Base-by-base conservation (phyloP, 2,329 filamentous ascomycete species). In the Aspergillus aculeatus region DNA sequence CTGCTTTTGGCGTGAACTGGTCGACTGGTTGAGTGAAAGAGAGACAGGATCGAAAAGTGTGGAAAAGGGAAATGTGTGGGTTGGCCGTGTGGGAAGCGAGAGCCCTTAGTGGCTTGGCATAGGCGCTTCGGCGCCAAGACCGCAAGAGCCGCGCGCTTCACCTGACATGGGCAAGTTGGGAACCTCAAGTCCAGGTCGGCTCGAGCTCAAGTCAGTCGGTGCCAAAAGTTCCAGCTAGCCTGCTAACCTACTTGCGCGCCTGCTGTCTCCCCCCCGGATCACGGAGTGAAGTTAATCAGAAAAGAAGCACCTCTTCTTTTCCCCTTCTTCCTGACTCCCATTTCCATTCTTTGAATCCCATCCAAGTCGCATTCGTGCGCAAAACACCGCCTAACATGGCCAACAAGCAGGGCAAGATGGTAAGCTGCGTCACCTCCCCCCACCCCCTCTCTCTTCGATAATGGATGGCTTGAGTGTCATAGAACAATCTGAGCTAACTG, bases 391-490 rank as follows among this genome's bases (percentile, higher is more conserved):
- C 65, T 62, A 68, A 49, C 75, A 87, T 78, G 87, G 72, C 78
- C 64, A 94, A 96, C 86, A 96, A 96, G 81, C 93, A 97, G 81
- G 95, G 95, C 81, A 98, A 99, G 86, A 98, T 99, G 95, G 95
- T 98, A 83, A 85, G 91, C 88, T 59, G 50, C 59, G 53, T 56
- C 51, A 11, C 61, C 29, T 29, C 26, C 26, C 56, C 63, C 59
- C 59, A 54, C 51, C 32, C 26, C 58, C 41, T 5, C 21, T 23
- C 47, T 21, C 31, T n/a, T 47, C 11, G 47, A 56, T 51, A 38
- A 32, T 47, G 53, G 52, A 23, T 48, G 47, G 24, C 5, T 35
- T 16, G 50, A 44, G 26, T 35, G 10, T 19, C 7, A n/a, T 29
- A 7, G 16, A 24, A 32, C 21, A 23, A 16, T 23, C 53, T 58